Evolutionary conservation across 2,329 filamentous ascomycete genomes (phyloP).

Genomic region (Colletotrichum spinosum): DNA sequence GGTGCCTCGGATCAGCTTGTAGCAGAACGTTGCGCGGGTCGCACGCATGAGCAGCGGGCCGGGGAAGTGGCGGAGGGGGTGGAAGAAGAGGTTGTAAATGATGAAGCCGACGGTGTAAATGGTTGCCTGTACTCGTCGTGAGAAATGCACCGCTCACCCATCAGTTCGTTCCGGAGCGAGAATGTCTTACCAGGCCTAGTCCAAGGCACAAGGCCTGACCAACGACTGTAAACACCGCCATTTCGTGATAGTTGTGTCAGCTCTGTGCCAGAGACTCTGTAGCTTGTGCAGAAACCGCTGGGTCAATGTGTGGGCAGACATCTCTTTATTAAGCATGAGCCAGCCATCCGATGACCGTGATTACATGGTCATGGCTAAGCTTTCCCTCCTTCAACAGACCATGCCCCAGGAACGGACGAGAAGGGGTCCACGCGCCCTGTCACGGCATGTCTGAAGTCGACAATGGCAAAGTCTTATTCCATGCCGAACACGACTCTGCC

Average conservation of each 20-base stretch:
- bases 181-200: neutral
- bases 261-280: neutral
- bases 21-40: constrained; percentile 9
- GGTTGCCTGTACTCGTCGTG: neutral
- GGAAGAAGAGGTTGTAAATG: constrained; percentile 48
- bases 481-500: no score
- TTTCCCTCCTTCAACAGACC: no score
- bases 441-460: no score
- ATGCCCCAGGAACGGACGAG: no score
- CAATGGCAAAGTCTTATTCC: no score
- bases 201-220: constrained; percentile 18
- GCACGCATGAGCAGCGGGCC: constrained; percentile 41
- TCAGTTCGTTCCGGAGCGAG: no score
- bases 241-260: neutral
- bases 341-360: neutral
- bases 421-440: no score
- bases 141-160: neutral
- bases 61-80: constrained; percentile 47
- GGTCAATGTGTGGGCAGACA: neutral
- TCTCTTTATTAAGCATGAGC: neutral
- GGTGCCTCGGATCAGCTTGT: constrained; percentile 12
- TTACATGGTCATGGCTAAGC: neutral
- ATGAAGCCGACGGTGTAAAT: constrained; percentile 19
- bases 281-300: neutral
- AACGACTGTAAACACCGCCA: constrained; percentile 1